These are phyloP conservation scores for Oryza officinalis DNA, from an alignment of 176 grass and related monocot genomes.

Conservation along the genomic window DNA sequence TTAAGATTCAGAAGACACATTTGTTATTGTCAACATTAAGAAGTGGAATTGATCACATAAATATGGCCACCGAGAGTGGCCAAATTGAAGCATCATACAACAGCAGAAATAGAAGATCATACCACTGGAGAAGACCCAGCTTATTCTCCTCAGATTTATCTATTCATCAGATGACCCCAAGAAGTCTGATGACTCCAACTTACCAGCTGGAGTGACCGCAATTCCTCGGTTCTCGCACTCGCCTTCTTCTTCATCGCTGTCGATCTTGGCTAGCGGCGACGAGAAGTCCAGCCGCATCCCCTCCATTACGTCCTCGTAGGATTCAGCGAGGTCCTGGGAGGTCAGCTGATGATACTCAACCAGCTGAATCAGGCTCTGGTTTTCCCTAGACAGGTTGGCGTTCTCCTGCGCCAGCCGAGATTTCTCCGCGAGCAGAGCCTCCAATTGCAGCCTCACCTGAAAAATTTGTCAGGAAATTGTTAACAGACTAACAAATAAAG, in stretches of 20 bases:
- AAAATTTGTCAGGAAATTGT: neutral
- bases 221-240: conserved; percentile 20
- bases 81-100: conserved; percentile 23
- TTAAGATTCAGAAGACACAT: neutral
- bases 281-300: conserved; percentile 73
- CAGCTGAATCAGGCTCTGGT: conserved; percentile 81
- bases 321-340: conserved; percentile 62
- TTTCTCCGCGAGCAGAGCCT: conserved; percentile 83
- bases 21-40: neutral
- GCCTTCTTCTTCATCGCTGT: conserved; percentile 21
- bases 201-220: conserved; percentile 30
- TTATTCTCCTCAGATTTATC: conserved; percentile 1
- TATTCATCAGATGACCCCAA: conserved; percentile 10
- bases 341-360: conserved; percentile 97
- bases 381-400: conserved; percentile 71
- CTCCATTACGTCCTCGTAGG: conserved; percentile 74
- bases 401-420: conserved; percentile 88
- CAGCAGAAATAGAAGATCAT: conserved; percentile 3
- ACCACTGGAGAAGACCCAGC: conserved; percentile 23
- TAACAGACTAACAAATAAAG: neutral
- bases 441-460: conserved; percentile 84
- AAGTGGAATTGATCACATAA: neutral
- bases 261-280: conserved; percentile 50
- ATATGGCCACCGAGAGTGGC: conserved; percentile 25
- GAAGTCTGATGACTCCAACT: conserved; percentile 4